phyloP scores from a whole-genome alignment of 768 basidiomycete genomes.

The Fistulinella prunicolor region DNA sequence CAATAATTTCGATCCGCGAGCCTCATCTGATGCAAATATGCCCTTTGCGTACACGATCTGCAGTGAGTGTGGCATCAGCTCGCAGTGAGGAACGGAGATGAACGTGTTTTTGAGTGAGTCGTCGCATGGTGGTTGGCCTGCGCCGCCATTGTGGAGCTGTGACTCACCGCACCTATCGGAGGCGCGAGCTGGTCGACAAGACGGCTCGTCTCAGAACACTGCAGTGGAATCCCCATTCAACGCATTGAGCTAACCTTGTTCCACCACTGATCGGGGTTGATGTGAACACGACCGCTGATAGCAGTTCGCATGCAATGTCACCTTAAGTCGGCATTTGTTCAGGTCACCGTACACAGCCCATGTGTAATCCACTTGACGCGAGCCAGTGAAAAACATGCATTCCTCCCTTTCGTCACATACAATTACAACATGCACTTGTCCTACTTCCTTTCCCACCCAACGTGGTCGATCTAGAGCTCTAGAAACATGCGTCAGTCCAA shows the following conservation, averaged over 20 bases:
- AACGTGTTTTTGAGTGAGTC: conserved; percentile 15
- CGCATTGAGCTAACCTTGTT: conserved; percentile 33
- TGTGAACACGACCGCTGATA: conserved; percentile 4
- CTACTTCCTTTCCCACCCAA: conserved; percentile 4
- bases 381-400: not conserved
- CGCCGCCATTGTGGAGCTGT: conserved; percentile 18
- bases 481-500: conserved; percentile 2
- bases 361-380: not conserved
- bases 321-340: conserved; percentile 9
- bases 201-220: conserved; percentile 14
- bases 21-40: conserved; percentile 3
- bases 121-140: conserved; percentile 14
- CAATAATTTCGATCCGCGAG: conserved; percentile 22
- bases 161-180: conserved; percentile 18
- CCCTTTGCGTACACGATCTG: not conserved
- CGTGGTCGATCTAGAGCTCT: conserved; percentile 24
- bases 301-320: conserved; percentile 8
- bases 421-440: conserved; percentile 8
- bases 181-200: conserved; percentile 5
- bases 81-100: conserved; percentile 24
- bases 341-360: conserved; percentile 22
- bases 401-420: not conserved
- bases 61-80: conserved; percentile 9
- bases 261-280: conserved; percentile 21
- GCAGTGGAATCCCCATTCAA: conserved; percentile 20